Evolutionary conservation across 495 filamentous ascomycete species (phyloP), one percentile per base, ranked within the genome.

Genomic region (Collariella sp.): DNA sequence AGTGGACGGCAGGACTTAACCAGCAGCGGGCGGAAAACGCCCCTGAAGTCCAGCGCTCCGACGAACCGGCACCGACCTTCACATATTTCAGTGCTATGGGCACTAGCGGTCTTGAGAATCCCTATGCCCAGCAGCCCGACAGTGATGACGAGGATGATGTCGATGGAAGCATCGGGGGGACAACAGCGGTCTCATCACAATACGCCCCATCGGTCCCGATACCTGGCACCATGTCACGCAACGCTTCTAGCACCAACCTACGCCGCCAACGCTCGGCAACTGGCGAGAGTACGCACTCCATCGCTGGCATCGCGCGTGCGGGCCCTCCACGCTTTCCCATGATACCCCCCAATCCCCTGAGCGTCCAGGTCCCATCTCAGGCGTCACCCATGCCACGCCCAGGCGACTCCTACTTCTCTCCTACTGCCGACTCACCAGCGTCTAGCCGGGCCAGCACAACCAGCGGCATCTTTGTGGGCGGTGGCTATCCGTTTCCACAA

Each of bases 381-480:
- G 64, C 59, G 52, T 79, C 64, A 63, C 71, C 69, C 57, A 73
- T 65, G 75, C 77, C 50, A 70, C 84, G 60, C 36, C 62, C 50
- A 16, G 76, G 77, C 23, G 82, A 85, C 44, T 96, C 90, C 7
- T 96, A 96, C 66, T 98, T 98, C 67, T 96, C 91, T 1, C 93
- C 93, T 1, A 79, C 82, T 10, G 79, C 78, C 12, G 90, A 96
- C 52, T 91, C 90, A 1, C 89, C 93, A 18, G 80, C 77, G 12
- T 94, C 89, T 2, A 86, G 85, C 6, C 80, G 91, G 43, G 89
- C 88, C 7, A 95, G 86, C 69, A 76, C 72, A 6, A 67, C 74
- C 4, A 76, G 74, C 46, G 68, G 70, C 16, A 69, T 78, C 53
- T 93, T 88, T 49, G 9, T 5, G 4, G 79, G 81, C 2, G 76